A percentile compares a stretch with the other conserved stretches of the same genome.
phyloP scores from a whole-genome alignment of 768 basidiomycete genomes.

The Hebeloma cylindrosporum region DNA sequence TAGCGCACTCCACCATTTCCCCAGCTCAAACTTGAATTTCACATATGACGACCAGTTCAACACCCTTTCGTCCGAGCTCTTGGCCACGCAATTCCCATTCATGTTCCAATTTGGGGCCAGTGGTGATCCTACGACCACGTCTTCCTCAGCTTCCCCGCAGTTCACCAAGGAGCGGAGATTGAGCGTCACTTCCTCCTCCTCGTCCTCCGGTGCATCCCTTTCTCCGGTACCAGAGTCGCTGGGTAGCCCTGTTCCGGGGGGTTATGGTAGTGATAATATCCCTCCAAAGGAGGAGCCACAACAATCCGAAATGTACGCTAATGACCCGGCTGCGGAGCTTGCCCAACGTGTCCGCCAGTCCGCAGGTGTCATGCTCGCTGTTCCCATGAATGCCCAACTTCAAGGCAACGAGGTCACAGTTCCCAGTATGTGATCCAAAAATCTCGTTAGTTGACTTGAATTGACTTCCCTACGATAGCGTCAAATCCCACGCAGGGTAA shows the following conservation, averaged over 20 bases:
- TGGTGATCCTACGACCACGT: constrained; percentile 17
- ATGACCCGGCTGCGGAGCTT: constrained; percentile 40
- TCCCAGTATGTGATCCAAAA: no score
- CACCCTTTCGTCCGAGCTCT: constrained; percentile 21
- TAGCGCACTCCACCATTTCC: constrained; percentile 52
- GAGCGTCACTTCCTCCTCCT: constrained; percentile 55
- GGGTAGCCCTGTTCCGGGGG: constrained; percentile 26
- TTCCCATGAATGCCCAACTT: constrained; percentile 40
- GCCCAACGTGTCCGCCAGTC: constrained; percentile 51
- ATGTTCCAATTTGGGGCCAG: constrained; percentile 33
- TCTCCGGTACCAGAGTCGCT: constrained; percentile 48
- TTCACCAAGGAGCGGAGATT: constrained; percentile 40
- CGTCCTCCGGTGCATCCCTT: constrained; percentile 54
- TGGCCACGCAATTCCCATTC: constrained; percentile 33
- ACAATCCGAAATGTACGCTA: constrained; percentile 15
- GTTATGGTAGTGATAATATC: constrained; percentile 24
- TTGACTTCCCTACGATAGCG: no score
- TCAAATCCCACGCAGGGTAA: constrained; percentile 29
- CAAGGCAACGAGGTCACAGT: constrained; percentile 29
- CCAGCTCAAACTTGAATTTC: constrained; percentile 24
- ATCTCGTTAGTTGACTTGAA: no score
- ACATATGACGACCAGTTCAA: constrained; percentile 27
- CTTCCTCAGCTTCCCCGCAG: constrained; percentile 26
- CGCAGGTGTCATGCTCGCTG: constrained; percentile 57
- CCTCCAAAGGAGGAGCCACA: constrained; percentile 23